Evolutionary conservation across 2,329 filamentous ascomycete species (phyloP), one percentile per base, ranked within the genome.

Genomic region (Xylariaceae sp.): DNA sequence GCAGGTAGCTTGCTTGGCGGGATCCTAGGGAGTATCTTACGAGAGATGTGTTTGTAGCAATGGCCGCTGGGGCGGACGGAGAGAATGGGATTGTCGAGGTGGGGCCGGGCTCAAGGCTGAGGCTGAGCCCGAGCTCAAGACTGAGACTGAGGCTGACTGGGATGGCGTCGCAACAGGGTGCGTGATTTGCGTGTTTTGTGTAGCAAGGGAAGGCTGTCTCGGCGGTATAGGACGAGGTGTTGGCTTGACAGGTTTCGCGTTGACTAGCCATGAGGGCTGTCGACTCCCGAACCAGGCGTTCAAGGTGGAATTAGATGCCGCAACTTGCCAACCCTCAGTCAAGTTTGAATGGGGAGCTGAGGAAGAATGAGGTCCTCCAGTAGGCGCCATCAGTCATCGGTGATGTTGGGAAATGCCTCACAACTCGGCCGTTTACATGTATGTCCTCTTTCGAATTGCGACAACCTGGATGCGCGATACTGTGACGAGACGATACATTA

Each of bases 231-330:
- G 65, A 57, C 69, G 68, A 47, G 69, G 69, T 19, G 67, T 63
- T 43, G 70, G 70, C 59, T 67, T 64, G 40, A 65, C 66, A 23
- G 70, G 66, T 40, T 58, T 65, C 49, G 65, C 65, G 59, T 65
- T 69, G 54, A 62, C 51, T 48, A 74, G 70, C 71, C 72, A 74
- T 52, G 70, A 64, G 16, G n/a, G n/a, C n/a, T 70, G 73, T 54
- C 67, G 71, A 46, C 70, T 68, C 41, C 74, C 72, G 20, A 77
- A 64, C 59, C 76, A 75, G 21, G 69, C 57, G 55, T 77, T 74
- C 50, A 76, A 50, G 1, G 77, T 78, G 44, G 73, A 71, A 63
- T 79, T 79, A 3, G 74, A 73, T 20, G 70, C 70, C 21, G 73
- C 71, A 55, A 77, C 68, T 57, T 74, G 66, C 18, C 54, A 50